These are phyloP conservation scores for Striga hermonthica DNA, from an alignment of 305 asterid species.

Conservation along the genomic window DNA sequence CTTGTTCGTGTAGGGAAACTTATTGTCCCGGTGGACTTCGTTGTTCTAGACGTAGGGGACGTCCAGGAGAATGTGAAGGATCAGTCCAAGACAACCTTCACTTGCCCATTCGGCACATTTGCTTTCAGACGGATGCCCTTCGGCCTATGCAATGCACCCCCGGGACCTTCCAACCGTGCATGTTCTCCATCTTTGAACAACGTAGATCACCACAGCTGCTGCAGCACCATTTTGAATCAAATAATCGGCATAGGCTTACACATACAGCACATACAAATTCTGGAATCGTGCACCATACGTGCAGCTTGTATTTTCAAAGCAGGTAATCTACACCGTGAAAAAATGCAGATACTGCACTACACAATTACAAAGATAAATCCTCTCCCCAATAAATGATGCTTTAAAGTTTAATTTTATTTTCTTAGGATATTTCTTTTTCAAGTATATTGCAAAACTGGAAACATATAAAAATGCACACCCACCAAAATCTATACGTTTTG, in stretches of 20 bases:
- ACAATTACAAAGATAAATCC: not conserved
- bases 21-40: too few relatives aligned
- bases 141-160: too few relatives aligned
- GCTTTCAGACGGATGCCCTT: too few relatives aligned
- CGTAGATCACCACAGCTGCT: slow-evolving; percentile 12
- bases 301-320: not conserved
- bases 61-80: too few relatives aligned
- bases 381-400: not conserved
- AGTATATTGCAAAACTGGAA: not conserved
- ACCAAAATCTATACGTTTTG: too few relatives aligned
- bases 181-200: too few relatives aligned
- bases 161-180: too few relatives aligned
- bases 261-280: not conserved
- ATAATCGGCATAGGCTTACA: not conserved
- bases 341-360: not conserved
- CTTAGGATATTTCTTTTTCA: not conserved
- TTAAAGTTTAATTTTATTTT: not conserved
- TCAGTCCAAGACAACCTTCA: too few relatives aligned
- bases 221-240: slow-evolving; percentile 8
- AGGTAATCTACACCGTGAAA: not conserved
- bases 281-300: not conserved
- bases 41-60: too few relatives aligned
- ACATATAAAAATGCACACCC: too few relatives aligned
- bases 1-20: too few relatives aligned
- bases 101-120: too few relatives aligned